A percentile compares a stretch with the other conserved stretches of the same genome.
These are phyloP conservation scores for Auriscalpium vulgare DNA, from an alignment of 768 basidiomycete species.

Conservation along the genomic window DNA sequence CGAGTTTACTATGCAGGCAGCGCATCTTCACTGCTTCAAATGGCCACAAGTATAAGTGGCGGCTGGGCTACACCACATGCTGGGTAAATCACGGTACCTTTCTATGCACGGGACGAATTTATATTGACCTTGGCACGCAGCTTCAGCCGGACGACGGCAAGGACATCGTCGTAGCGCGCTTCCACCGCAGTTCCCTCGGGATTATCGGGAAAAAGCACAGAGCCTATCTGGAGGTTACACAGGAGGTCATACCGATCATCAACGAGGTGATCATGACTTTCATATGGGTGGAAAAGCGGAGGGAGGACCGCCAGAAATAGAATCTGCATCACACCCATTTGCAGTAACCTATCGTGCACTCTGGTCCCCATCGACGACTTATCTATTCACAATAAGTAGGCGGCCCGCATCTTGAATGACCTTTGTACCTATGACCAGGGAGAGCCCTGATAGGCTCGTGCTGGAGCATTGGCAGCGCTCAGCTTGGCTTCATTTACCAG, in stretches of 20 bases:
- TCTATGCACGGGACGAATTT: neutral
- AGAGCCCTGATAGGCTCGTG: too few species aligned
- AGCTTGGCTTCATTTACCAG: too few species aligned
- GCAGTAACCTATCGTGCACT: too few species aligned
- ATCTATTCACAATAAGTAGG: too few species aligned
- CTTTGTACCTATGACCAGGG: too few species aligned
- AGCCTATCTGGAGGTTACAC: neutral
- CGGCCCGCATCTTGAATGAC: too few species aligned
- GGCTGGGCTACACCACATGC: too few species aligned
- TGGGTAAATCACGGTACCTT: too few species aligned
- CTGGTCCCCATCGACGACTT: too few species aligned
- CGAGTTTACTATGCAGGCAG: neutral
- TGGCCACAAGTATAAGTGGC: neutral
- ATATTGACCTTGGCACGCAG: conserved; percentile 1
- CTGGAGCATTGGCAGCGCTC: too few species aligned
- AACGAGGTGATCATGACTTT: neutral
- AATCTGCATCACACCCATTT: too few species aligned
- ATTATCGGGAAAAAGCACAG: neutral
- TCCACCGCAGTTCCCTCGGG: neutral
- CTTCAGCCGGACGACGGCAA: neutral
- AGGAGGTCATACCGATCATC: neutral
- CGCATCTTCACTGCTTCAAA: neutral
- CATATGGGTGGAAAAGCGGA: neutral
- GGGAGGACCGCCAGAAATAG: too few species aligned
- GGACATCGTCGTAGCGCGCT: neutral